Conservation (phyloP, 257 asterid species). For the Solanum pimpinellifolium region DNA sequence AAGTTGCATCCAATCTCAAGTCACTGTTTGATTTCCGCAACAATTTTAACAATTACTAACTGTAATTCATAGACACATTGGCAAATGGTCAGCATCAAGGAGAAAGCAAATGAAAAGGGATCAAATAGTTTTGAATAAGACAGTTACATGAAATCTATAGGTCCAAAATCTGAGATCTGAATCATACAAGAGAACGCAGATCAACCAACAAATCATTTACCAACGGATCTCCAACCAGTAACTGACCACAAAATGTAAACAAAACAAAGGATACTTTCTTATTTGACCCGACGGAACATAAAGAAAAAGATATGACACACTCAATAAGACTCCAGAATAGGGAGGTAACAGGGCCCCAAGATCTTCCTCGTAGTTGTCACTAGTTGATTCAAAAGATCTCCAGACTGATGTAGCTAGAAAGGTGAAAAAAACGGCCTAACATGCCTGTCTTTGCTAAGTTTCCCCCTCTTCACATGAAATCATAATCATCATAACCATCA, state of each 20-base stretch:
- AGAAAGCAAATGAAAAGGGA: not conserved
- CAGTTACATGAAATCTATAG: not conserved
- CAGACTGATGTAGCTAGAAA: constrained; percentile 1
- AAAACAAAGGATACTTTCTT: not conserved
- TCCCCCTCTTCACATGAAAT: constrained; percentile 66
- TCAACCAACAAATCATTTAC: not conserved
- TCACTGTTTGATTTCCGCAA: not conserved
- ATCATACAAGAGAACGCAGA: not conserved
- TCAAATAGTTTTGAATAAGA: not conserved
- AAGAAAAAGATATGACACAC: constrained; percentile 10
- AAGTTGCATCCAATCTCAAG: not conserved
- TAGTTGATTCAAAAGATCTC: constrained; percentile 1
- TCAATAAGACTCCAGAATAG: constrained; percentile 26
- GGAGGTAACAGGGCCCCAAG: constrained; percentile 24
- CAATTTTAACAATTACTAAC: not conserved
- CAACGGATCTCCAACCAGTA: not conserved
- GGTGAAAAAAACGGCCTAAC: not conserved
- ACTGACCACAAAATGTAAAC: not conserved
- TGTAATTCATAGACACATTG: not conserved
- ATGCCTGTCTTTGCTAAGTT: not conserved
- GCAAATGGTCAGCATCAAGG: not conserved
- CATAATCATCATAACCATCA: constrained; percentile 62
- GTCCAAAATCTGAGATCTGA: constrained; percentile 2
- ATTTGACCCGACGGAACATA: not conserved
- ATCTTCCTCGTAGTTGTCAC: constrained; percentile 16